A percentile compares a stretch with the other conserved stretches of the same genome.
These are phyloP conservation scores for Coemansia sp. DNA, from an alignment of 192 early-diverging fungal genomes.

Conservation along the genomic window DNA sequence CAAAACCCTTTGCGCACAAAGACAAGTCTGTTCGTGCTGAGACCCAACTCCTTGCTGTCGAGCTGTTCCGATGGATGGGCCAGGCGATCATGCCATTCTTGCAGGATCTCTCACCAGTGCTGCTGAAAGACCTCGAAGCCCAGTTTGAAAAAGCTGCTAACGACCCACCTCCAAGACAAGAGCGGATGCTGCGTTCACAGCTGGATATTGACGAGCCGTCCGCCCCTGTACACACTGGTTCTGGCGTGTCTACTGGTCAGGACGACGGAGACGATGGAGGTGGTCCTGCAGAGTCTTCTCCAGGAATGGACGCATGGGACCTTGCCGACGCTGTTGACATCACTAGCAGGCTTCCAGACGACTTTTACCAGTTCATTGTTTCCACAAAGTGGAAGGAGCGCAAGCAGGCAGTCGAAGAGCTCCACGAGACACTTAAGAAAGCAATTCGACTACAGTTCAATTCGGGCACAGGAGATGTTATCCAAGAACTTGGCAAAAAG, in stretches of 20 bases:
- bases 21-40: slow-evolving; percentile 92
- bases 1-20: slow-evolving; percentile 89
- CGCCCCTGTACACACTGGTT: slow-evolving; percentile 27
- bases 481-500: slow-evolving; percentile 80
- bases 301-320: slow-evolving; percentile 73
- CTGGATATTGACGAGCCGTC: slow-evolving; percentile 60
- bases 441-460: slow-evolving; percentile 44
- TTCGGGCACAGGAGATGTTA: slow-evolving; percentile 69
- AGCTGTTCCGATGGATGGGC: slow-evolving; percentile 93
- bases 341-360: slow-evolving; percentile 78
- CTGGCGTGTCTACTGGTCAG: slow-evolving; percentile 14
- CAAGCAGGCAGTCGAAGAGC: slow-evolving; percentile 82
- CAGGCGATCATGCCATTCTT: slow-evolving; percentile 76
- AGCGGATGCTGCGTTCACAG: slow-evolving; percentile 79
- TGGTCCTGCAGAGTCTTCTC: slow-evolving; percentile 54
- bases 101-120: slow-evolving; percentile 89
- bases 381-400: slow-evolving; percentile 97
- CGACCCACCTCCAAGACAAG: slow-evolving; percentile 61
- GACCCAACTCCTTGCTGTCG: slow-evolving; percentile 73
- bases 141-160: slow-evolving; percentile 71
- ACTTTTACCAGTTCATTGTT: slow-evolving; percentile 64
- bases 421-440: slow-evolving; percentile 56
- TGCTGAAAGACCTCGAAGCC: slow-evolving; percentile 87
- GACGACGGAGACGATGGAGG: slow-evolving; percentile 41
- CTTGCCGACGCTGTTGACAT: slow-evolving; percentile 89